Base-by-base conservation (phyloP, 805 yeast species). In the Myxozyma lipomycoides region DNA sequence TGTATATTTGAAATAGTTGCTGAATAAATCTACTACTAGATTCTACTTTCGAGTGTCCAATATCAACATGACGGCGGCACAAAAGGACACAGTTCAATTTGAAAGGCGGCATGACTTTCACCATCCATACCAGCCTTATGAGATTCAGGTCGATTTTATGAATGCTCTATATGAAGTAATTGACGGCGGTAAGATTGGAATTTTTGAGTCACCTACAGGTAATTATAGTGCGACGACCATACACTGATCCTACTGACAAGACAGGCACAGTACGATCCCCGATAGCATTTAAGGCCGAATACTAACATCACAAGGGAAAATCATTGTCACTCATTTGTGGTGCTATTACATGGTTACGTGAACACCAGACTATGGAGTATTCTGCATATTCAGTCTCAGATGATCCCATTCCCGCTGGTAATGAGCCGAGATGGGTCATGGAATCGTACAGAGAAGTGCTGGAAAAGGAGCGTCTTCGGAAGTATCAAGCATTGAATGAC, bases 191-290 rank as follows among this genome's bases (percentile, higher is more conserved):
- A 86, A 84, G 63, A 72, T 90, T 1, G 95, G 95, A 0, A 73
- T 90, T 1, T 83, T 90, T 62, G 97, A 90, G 64, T 83, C 93
- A 50, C 98, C 98, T 0, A 90, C 98, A 0, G 98, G 98, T 4
- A n/a, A n/a, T n/a, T n/a, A n/a, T n/a, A n/a, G n/a, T n/a, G n/a
- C n/a, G n/a, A n/a, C n/a, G 86, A 30, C 40, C 17, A 9, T 21
- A n/a, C n/a, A n/a, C n/a, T n/a, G n/a, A n/a, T n/a, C 15, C 15
- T 40, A 26, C 18, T 40, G 22, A 25, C 30, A 40, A 30, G n/a
- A 30, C n/a, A 15, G 35, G n/a, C n/a, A 15, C 35, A 30, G 35
- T 30, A n/a, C n/a, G n/a, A n/a, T n/a, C n/a, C n/a, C n/a, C n/a
- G n/a, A n/a, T n/a, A n/a, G n/a, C n/a, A n/a, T n/a, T n/a, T n/a